A percentile compares a stretch with the other conserved stretches of the same genome.
phyloP scores from a whole-genome alignment of 345 rosid genomes.

The Corchorus capsularis region DNA sequence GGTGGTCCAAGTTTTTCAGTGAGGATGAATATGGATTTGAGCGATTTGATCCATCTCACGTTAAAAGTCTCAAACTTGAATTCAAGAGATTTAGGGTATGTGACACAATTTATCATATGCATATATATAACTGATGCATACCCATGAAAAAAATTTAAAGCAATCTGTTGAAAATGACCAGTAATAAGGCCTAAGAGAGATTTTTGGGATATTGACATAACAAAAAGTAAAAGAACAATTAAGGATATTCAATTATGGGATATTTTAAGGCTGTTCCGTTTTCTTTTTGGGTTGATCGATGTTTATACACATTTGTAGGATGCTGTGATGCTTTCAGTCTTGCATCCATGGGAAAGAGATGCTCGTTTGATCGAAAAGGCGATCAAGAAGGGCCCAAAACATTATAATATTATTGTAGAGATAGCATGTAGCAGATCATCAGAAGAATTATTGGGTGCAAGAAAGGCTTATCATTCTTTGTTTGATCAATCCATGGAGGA shows the following conservation, averaged over 20 bases:
- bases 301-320: conserved; percentile 56
- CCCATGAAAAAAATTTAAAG: too few relatives aligned
- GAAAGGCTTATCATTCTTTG: conserved; percentile 92
- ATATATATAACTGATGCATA: too few relatives aligned
- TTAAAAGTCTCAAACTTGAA: conserved; percentile 65
- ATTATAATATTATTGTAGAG: conserved; percentile 63
- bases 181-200: not conserved
- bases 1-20: conserved; percentile 50
- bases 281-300: not conserved
- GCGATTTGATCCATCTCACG: conserved; percentile 58
- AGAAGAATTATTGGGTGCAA: conserved; percentile 72
- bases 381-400: conserved; percentile 48
- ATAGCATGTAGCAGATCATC: conserved; percentile 83
- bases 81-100: conserved; percentile 73
- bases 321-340: conserved; percentile 66
- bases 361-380: conserved; percentile 77
- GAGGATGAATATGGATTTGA: conserved; percentile 80
- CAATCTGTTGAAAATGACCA: not conserved
- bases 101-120: not conserved
- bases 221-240: too few relatives aligned
- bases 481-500: conserved; percentile 82
- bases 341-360: conserved; percentile 97
- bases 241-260: not conserved
- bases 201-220: not conserved
- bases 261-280: not conserved